phyloP scores from a whole-genome alignment of 2,329 filamentous ascomycete genomes.

The Cladosporium velox region DNA sequence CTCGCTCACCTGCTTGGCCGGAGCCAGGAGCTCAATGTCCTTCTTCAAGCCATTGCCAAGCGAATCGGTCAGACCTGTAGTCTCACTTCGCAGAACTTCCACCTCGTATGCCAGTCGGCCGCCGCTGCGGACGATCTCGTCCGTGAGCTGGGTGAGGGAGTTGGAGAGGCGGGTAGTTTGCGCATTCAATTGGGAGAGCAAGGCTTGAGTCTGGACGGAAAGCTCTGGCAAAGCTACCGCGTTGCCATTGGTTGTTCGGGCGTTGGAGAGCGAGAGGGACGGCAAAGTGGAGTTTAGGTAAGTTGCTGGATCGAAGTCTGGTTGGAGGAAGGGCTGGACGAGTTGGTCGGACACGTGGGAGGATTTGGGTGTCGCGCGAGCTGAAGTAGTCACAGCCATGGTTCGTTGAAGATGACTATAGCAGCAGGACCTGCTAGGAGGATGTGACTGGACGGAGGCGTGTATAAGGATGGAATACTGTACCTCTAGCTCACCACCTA shows the following conservation, averaged over 20 bases:
- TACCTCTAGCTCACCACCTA: neutral
- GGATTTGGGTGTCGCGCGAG: conserved; percentile 42
- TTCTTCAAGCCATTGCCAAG: conserved; percentile 70
- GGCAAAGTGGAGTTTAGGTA: conserved; percentile 83
- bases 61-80: conserved; percentile 75
- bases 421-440: neutral
- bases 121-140: conserved; percentile 89
- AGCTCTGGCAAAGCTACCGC: conserved; percentile 70
- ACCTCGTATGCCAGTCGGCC: conserved; percentile 91
- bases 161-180: conserved; percentile 82
- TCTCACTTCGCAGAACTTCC: conserved; percentile 87
- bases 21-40: conserved; percentile 71
- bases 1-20: conserved; percentile 29
- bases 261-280: conserved; percentile 56
- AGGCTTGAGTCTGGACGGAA: conserved; percentile 75
- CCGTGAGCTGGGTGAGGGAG: conserved; percentile 83
- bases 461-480: neutral
- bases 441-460: neutral
- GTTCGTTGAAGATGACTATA: neutral
- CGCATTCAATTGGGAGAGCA: conserved; percentile 85
- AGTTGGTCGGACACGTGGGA: conserved; percentile 70
- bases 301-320: conserved; percentile 77
- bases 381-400: conserved; percentile 13
- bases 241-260: conserved; percentile 26
- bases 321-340: conserved; percentile 72